Evolutionary conservation across 768 basidiomycete genomes (phyloP), one percentile per base, ranked within the genome.

Genomic region (Lepiota brunneoincarnata): DNA sequence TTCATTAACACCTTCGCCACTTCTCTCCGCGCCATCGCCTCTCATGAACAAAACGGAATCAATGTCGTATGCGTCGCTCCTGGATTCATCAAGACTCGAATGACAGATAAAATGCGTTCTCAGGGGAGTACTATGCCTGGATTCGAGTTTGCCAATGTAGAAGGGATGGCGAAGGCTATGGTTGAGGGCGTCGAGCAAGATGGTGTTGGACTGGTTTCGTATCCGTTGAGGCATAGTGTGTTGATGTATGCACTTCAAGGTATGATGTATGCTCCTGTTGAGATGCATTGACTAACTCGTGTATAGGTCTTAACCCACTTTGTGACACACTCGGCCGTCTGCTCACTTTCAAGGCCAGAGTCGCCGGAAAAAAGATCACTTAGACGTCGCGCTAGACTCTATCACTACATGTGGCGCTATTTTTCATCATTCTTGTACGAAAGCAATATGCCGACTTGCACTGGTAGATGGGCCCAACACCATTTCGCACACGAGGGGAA

Each of bases 1-100:
- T 69, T 69, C 49, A 56, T 71, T 54, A 67, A 68, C 51, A 69
- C 63, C 4, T 69, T 71, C 52, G 50, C 61, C 1, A 58, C 62
- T 3, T 66, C 65, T 9, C 63, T 71, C 18, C 67, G 67, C 46
- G 50, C 64, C 12, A 58, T 69, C 9, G 70, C 65, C 2, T 58
- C 63, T 1, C 59, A 61, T 0, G 55, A 23, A n/a, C n/a, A n/a
- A n/a, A n/a, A n/a, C 21, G 63, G 63, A 5, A 46, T 67, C 10
- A 66, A 71, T 11, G 66, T 68, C 20, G 55, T 68, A 17, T 59
- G 59, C 12, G 64, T 63, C 24, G 58, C 64, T 36, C 68, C 68
- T 1, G 66, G 66, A 0, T 64, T 65, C 38, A 64, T 67, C 43
- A 64, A 67, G 26, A 63, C 65, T 1, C 63, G 61, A 9, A 64